Conservation (phyloP, 176 grass and related monocot genomes). For the Eragrostis curvula region DNA sequence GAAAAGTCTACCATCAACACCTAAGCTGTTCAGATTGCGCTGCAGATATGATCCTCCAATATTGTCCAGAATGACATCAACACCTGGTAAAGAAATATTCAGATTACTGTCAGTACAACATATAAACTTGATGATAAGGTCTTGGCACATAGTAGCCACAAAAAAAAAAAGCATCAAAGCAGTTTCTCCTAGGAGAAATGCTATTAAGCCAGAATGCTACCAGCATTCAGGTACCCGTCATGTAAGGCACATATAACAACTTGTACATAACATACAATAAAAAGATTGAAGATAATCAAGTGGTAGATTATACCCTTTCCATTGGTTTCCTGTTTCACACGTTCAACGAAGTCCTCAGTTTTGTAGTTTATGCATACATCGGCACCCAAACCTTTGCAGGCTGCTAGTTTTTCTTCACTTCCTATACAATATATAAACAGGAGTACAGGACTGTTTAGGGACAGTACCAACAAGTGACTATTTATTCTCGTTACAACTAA, state of each 20-base stretch:
- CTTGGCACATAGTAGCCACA: background rate
- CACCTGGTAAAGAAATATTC: constrained; percentile 46
- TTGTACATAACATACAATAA: background rate
- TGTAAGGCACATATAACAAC: background rate
- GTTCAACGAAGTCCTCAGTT: constrained; percentile 80
- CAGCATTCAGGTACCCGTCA: background rate
- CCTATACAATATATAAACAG: constrained; percentile 40
- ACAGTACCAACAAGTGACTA: background rate
- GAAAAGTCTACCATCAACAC: constrained; percentile 81
- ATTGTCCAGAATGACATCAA: constrained; percentile 90
- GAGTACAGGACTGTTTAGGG: background rate
- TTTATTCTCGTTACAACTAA: background rate
- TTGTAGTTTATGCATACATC: constrained; percentile 96
- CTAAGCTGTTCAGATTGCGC: constrained; percentile 73
- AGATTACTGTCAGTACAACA: background rate
- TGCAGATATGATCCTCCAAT: constrained; percentile 71
- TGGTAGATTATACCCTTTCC: constrained; percentile 59
- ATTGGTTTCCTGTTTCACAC: constrained; percentile 76
- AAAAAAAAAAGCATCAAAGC: background rate
- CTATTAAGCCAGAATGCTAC: background rate
- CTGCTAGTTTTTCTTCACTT: constrained; percentile 76
- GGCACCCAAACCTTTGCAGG: constrained; percentile 78
- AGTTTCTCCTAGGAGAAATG: background rate
- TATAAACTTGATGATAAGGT: background rate
- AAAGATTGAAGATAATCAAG: background rate